Conservation (phyloP, 2,329 filamentous ascomycete species). For the Chaetomiaceae sp. region DNA sequence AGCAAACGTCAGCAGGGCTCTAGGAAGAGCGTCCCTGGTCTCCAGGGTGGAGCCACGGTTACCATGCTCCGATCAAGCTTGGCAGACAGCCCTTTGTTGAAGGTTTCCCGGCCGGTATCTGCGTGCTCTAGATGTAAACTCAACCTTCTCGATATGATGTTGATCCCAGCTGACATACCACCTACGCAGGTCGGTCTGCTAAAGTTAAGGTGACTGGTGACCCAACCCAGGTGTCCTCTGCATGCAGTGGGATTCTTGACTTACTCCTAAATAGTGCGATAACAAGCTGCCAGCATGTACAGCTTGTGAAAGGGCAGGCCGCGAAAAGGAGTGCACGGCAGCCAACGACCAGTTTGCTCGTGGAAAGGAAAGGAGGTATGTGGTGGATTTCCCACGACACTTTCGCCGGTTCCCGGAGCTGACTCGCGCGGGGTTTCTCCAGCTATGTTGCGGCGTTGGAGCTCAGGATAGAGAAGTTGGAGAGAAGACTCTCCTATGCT, state of each 20-base stretch:
- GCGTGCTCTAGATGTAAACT: slow-evolving; percentile 69
- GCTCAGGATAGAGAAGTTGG: slow-evolving; percentile 80
- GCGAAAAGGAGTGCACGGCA: slow-evolving; percentile 81
- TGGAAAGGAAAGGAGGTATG: slow-evolving; percentile 84
- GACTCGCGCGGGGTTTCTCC: background rate
- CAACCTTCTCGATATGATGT: slow-evolving; percentile 6
- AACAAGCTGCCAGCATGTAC: slow-evolving; percentile 93
- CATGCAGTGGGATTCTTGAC: background rate
- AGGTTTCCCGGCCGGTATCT: slow-evolving; percentile 74
- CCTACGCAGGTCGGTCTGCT: slow-evolving; percentile 62
- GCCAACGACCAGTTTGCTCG: slow-evolving; percentile 94
- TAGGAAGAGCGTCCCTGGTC: slow-evolving; percentile 2
- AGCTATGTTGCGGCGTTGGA: slow-evolving; percentile 95
- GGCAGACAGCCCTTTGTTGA: slow-evolving; percentile 56
- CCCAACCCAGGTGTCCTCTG: background rate
- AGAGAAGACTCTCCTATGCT: slow-evolving; percentile 69
- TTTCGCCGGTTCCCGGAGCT: background rate
- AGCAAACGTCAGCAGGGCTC: background rate
- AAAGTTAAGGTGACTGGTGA: slow-evolving; percentile 81
- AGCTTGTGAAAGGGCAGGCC: slow-evolving; percentile 87
- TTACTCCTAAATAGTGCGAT: slow-evolving; percentile 61
- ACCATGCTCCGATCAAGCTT: slow-evolving; percentile 46
- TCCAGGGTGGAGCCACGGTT: slow-evolving; percentile 30
- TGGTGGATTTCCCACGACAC: slow-evolving; percentile 5
- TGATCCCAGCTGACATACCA: slow-evolving; percentile 17